Base-by-base conservation (phyloP, 495 filamentous ascomycete genomes). In the Aspergillus steynii region DNA sequence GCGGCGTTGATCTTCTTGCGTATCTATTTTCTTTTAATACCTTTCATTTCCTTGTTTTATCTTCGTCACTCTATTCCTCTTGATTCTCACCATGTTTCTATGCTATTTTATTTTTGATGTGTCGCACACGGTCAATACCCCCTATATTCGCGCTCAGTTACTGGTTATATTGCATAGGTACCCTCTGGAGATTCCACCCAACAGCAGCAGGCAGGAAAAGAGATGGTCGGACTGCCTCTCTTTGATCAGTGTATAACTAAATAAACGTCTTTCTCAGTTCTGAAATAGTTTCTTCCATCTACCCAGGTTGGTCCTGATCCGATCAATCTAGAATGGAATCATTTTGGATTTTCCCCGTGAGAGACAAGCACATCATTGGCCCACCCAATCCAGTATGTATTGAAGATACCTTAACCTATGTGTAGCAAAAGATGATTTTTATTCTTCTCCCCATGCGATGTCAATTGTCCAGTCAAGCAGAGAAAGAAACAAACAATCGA, bases 51-150 rank as follows among this genome's bases (percentile, higher is more conserved):
- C 1, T 55, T 52, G 34, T 59, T 54, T 48, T 29, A 32, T 52
- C 51, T 42, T 37, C 59, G 26, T 59, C 29, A 42, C 50, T 56
- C 56, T 60, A n/a, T 62, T 54, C 50, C 49, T 62, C 53, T 50
- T 46, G 53, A 53, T 20, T 29, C 5, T 58, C 56, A 53, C 9
- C 29, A 0, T 56, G 10, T 50, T 53, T 31, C 25, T 51, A 50
- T 51, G 5, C 31, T 58, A 31, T 50, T 49, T 42, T 50, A 45
- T n/a, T 32, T 32, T 48, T 56, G 60, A 32, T 54, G 56, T 48
- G 34, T 26, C 20, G 37, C 9, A 42, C 37, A 42, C 32, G 52
- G 57, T 61, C 53, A 63, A 63, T 57, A 56, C 60, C 60, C 52
- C 54, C 49, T 48, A 51, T 62, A 53, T 52, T 54, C 49, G n/a